Percentiles rank a stretch among this genome's conserved stretches.
Conservation (phyloP, 352 stramenopile species). For the Pythium monospermum region DNA sequence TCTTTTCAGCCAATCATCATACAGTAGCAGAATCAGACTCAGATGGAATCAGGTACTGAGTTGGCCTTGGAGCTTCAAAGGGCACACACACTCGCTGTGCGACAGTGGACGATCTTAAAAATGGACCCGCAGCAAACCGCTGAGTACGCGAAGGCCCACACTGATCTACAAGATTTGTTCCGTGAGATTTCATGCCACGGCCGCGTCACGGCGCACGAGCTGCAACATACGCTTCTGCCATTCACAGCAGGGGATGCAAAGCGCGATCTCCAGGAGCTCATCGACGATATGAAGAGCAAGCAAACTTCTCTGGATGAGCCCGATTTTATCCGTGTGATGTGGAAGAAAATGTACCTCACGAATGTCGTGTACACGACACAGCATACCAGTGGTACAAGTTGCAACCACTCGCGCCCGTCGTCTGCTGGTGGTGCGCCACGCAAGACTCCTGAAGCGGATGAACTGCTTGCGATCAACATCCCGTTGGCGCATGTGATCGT, state of each 20-base stretch:
- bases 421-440: background rate
- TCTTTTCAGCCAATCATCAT: conserved; percentile 33
- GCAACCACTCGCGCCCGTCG: background rate
- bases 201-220: conserved; percentile 32
- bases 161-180: conserved; percentile 56
- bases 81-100: background rate
- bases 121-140: conserved; percentile 49
- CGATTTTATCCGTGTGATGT: conserved; percentile 60
- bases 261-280: conserved; percentile 45
- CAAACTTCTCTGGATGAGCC: conserved; percentile 44
- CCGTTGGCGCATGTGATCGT: conserved; percentile 64
- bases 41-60: too few relatives aligned
- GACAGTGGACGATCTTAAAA: conserved; percentile 4
- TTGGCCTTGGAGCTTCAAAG: too few relatives aligned
- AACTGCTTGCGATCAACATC: conserved; percentile 34
- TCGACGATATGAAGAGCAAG: conserved; percentile 41
- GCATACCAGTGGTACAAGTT: conserved; percentile 2
- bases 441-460: background rate
- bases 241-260: conserved; percentile 56
- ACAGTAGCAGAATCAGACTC: conserved; percentile 4
- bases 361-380: conserved; percentile 32
- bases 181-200: conserved; percentile 46
- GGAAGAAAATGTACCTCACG: conserved; percentile 58
- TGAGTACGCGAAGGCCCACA: conserved; percentile 42
- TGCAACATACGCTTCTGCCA: conserved; percentile 44